Evolutionary conservation across 2,329 filamentous ascomycete genomes (phyloP).

Genomic region (Aspergillus arachidicola): DNA sequence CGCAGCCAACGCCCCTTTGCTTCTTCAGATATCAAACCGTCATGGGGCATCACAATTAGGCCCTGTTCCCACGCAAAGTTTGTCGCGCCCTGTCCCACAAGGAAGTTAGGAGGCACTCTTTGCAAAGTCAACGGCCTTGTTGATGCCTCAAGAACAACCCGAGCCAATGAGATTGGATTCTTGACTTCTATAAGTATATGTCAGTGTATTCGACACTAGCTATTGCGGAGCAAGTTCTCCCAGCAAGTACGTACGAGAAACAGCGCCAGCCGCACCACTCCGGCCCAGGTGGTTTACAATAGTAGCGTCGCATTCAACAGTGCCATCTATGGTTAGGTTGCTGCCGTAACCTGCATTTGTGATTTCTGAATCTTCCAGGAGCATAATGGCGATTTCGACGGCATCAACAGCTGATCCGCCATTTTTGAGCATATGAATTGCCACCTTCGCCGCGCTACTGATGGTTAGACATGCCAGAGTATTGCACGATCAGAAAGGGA

Average conservation of each 20-base stretch:
- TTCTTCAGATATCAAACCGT: constrained; percentile 76
- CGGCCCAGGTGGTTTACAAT: constrained; percentile 88
- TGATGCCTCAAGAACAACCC: constrained; percentile 77
- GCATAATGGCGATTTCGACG: constrained; percentile 82
- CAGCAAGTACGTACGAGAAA: constrained; percentile 67
- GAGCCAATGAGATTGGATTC: constrained; percentile 88
- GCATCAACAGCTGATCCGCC: constrained; percentile 84
- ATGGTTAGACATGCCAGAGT: constrained; percentile 9
- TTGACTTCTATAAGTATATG: constrained; percentile 57
- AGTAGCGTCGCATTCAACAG: constrained; percentile 92
- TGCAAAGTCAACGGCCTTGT: constrained; percentile 77
- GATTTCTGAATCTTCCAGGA: constrained; percentile 90
- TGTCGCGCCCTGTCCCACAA: constrained; percentile 82
- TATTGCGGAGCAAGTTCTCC: not conserved
- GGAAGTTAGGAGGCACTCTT: constrained; percentile 87
- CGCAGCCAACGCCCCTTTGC: constrained; percentile 76
- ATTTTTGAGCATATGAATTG: constrained; percentile 76
- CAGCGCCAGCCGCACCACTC: constrained; percentile 90
- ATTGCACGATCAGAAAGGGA: not conserved
- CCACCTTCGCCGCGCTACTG: constrained; percentile 75
- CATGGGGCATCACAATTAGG: constrained; percentile 71
- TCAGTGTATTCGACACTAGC: constrained; percentile 2
- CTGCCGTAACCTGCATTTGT: constrained; percentile 97
- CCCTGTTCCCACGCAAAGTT: constrained; percentile 83
- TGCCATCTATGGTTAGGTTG: constrained; percentile 86